phyloP scores from a whole-genome alignment of 2,329 filamentous ascomycete species.

The Lachnellula hyalina region DNA sequence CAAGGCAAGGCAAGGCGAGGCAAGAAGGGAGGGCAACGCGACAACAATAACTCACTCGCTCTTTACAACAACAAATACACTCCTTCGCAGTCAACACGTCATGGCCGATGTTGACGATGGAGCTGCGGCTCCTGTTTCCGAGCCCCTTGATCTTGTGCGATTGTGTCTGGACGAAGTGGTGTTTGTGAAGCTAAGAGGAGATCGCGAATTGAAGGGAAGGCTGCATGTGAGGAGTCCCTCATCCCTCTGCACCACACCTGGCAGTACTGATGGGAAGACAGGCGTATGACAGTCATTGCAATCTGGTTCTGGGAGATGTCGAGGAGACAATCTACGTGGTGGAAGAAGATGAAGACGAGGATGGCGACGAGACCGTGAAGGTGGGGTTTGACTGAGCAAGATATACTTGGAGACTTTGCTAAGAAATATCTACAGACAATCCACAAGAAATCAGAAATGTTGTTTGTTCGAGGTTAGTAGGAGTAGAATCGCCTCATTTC shows the following conservation, averaged over 20 bases:
- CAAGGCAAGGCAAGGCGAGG: not conserved
- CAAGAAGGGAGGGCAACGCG: not conserved
- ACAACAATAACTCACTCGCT: constrained; percentile 1
- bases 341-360: constrained; percentile 83
- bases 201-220: constrained; percentile 90
- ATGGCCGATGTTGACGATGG: constrained; percentile 86
- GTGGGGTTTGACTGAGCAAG: constrained; percentile 40
- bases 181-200: constrained; percentile 93
- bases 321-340: constrained; percentile 95
- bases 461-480: constrained; percentile 84
- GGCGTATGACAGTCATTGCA: constrained; percentile 99
- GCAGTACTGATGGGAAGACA: constrained; percentile 36
- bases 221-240: constrained; percentile 67
- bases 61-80: not conserved
- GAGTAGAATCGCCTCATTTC: not conserved
- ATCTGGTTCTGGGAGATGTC: constrained; percentile 90
- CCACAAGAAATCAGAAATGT: constrained; percentile 97
- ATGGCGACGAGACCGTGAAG: constrained; percentile 70
- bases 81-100: constrained; percentile 19
- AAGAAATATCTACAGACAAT: constrained; percentile 56
- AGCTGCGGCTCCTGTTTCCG: constrained; percentile 63
- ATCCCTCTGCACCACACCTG: not conserved
- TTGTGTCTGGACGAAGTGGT: constrained; percentile 93
- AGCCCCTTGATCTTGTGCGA: constrained; percentile 93
- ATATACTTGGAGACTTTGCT: not conserved